Evolutionary conservation across 2,329 filamentous ascomycete genomes (phyloP).

Genomic region (Cercospora zeae-maydis): DNA sequence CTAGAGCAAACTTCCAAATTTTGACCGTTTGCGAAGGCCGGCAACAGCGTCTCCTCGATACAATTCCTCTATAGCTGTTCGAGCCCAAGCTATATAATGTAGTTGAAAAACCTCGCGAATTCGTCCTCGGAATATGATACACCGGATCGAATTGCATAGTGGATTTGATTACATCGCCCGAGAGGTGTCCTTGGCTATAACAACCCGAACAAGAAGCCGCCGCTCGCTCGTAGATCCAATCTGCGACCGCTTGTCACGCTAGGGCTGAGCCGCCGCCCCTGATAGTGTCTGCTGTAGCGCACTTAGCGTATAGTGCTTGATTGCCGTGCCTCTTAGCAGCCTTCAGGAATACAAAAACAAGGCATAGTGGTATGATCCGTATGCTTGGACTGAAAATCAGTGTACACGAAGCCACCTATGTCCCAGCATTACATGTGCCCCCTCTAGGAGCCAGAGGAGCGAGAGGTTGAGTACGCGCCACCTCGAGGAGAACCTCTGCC

Average conservation of each 20-base stretch:
- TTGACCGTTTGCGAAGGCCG: not conserved
- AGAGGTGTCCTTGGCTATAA: not conserved
- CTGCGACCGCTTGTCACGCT: not conserved
- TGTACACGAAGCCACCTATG: conserved; percentile 52
- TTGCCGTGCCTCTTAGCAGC: not conserved
- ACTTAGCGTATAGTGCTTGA: not conserved
- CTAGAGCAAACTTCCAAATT: not conserved
- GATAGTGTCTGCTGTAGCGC: not conserved
- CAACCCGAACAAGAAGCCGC: not conserved
- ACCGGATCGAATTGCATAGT: not conserved
- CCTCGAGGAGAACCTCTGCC: conserved; percentile 56
- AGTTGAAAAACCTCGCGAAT: not conserved
- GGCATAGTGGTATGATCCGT: not conserved
- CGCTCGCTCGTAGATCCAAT: not conserved
- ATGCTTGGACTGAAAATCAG: conserved; percentile 47
- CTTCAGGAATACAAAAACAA: not conserved
- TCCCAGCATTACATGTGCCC: conserved; percentile 14
- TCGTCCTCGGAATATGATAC: not conserved
- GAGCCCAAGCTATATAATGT: not conserved
- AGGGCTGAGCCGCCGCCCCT: not conserved
- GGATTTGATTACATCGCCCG: not conserved
- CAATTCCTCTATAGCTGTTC: not conserved
- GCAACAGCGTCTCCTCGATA: not conserved
- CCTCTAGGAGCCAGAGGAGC: conserved; percentile 47
- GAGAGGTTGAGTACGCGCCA: conserved; percentile 87